A percentile compares a stretch with the other conserved stretches of the same genome.
Evolutionary conservation across 2,329 filamentous ascomycete genomes (phyloP).

Genomic region (Aspergillus fumigatiaffinis): DNA sequence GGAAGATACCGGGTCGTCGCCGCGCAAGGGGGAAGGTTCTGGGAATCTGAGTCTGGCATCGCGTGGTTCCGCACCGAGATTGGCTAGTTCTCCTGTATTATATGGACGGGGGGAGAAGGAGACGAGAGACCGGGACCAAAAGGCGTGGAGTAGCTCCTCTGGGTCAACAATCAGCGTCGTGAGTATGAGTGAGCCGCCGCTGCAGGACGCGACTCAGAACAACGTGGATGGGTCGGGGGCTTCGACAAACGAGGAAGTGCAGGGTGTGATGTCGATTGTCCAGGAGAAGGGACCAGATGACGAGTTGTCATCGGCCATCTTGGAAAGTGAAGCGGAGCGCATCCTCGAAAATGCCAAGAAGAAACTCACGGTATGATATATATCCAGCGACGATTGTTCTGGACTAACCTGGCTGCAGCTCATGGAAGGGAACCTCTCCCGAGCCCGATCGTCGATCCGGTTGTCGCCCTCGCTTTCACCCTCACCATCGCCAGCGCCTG

Average conservation of each 20-base stretch:
- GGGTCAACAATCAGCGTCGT: conserved; percentile 35
- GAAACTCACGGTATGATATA: conserved; percentile 68
- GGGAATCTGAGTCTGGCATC: conserved; percentile 7
- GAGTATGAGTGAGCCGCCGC: conserved; percentile 25
- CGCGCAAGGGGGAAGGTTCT: conserved; percentile 13
- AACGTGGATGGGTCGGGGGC: conserved; percentile 2
- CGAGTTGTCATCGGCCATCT: conserved; percentile 65
- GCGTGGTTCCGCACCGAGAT: conserved; percentile 6
- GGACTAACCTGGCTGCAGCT: conserved; percentile 52
- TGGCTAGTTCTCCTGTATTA: conserved; percentile 15
- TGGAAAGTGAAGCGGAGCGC: conserved; percentile 80
- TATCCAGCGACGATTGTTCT: neutral
- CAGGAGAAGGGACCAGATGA: conserved; percentile 50
- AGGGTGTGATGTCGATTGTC: conserved; percentile 35
- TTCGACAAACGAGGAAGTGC: conserved; percentile 3
- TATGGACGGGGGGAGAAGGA: conserved; percentile 52
- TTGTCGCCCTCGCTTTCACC: conserved; percentile 49
- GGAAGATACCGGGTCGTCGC: conserved; percentile 33
- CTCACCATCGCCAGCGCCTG: conserved; percentile 39
- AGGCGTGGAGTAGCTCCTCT: conserved; percentile 31
- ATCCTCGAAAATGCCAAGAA: conserved; percentile 92
- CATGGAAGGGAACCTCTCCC: conserved; percentile 87
- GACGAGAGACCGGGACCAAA: conserved; percentile 50
- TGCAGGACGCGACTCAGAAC: conserved; percentile 10
- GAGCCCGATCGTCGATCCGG: conserved; percentile 67